These are phyloP conservation scores for Tylopilus sp. DNA, from an alignment of 768 basidiomycete genomes.

Conservation along the genomic window DNA sequence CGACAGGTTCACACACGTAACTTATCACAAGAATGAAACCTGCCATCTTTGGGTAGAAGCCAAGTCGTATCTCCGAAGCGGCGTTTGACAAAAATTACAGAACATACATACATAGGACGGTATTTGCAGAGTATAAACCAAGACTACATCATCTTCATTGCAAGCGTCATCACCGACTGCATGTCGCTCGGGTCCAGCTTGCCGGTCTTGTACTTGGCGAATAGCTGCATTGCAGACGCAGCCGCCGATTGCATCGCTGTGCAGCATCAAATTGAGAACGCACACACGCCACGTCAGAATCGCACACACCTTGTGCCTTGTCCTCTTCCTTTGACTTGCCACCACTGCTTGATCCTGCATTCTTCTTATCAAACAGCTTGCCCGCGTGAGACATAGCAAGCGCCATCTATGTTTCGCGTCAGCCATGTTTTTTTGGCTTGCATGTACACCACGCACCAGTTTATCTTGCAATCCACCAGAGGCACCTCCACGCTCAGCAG, in stretches of 20 bases:
- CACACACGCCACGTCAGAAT: background rate
- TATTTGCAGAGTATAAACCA: too few relatives aligned
- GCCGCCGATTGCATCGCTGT: constrained; percentile 33
- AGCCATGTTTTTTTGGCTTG: background rate
- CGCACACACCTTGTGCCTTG: constrained; percentile 27
- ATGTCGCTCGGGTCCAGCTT: constrained; percentile 31
- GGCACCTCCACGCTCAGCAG: constrained; percentile 2
- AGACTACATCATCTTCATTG: constrained; percentile 22
- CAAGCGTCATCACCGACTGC: constrained; percentile 24
- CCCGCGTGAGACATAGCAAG: constrained; percentile 33
- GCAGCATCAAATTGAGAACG: background rate
- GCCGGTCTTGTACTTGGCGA: constrained; percentile 22
- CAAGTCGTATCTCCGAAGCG: background rate
- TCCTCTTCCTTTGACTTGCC: constrained; percentile 11
- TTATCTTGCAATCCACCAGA: constrained; percentile 29
- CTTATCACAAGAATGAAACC: background rate
- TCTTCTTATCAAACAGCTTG: constrained; percentile 33
- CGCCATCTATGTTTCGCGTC: constrained; percentile 17
- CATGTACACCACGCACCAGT: constrained; percentile 16
- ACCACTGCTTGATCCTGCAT: constrained; percentile 13
- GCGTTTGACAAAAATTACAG: too few relatives aligned
- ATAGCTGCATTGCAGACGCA: constrained; percentile 29
- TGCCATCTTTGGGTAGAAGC: background rate
- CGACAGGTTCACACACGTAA: background rate
- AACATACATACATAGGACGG: background rate